These are phyloP conservation scores for Acer campestre DNA, from an alignment of 345 rosid species.

Conservation along the genomic window DNA sequence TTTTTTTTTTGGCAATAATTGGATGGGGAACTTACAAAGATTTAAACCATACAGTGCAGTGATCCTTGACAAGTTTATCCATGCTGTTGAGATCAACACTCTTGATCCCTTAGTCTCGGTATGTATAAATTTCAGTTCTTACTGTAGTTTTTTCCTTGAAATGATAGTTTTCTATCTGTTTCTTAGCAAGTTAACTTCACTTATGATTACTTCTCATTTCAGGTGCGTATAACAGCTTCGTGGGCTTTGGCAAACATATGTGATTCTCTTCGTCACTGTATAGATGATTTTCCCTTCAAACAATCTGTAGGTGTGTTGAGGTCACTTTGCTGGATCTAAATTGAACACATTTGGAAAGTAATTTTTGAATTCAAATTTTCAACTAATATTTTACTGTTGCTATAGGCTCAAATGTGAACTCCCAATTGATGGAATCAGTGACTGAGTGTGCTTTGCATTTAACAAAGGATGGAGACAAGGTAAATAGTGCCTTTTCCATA, in stretches of 20 bases:
- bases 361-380: slow-evolving; percentile 19
- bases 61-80: slow-evolving; percentile 69
- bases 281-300: slow-evolving; percentile 45
- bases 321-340: slow-evolving; percentile 8
- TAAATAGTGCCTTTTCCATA: slow-evolving; percentile 29
- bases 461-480: slow-evolving; percentile 93
- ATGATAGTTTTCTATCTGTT: slow-evolving; percentile 14
- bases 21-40: slow-evolving; percentile 33
- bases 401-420: slow-evolving; percentile 44
- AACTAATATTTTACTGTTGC: slow-evolving; percentile 14
- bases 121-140: slow-evolving; percentile 24
- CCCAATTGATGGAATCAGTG: slow-evolving; percentile 38
- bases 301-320: slow-evolving; percentile 37
- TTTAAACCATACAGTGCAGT: slow-evolving; percentile 67
- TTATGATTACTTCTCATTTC: slow-evolving; percentile 26
- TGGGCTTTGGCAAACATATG: slow-evolving; percentile 97
- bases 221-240: slow-evolving; percentile 90
- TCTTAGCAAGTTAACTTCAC: slow-evolving; percentile 23
- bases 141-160: slow-evolving; percentile 12
- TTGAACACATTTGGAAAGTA: not conserved
- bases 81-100: slow-evolving; percentile 74
- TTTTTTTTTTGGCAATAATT: slow-evolving; percentile 18
- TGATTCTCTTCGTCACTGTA: slow-evolving; percentile 65
- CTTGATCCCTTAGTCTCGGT: slow-evolving; percentile 73
- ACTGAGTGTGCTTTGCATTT: slow-evolving; percentile 77